Evolutionary conservation across 2,329 filamentous ascomycete species (phyloP), one percentile per base, ranked within the genome.

Genomic region (Ceratocystis papillata): DNA sequence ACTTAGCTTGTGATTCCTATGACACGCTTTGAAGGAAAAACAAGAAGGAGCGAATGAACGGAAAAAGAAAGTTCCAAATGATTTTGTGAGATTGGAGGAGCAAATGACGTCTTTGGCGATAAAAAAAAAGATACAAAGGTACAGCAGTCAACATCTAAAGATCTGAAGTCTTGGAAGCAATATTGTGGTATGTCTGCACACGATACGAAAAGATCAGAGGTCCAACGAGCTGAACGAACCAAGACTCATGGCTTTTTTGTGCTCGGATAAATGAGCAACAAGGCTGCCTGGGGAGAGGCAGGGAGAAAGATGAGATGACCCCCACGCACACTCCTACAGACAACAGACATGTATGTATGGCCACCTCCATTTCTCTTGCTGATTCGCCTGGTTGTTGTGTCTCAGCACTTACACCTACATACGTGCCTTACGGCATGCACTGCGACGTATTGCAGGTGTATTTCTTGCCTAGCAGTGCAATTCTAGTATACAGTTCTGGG

Each of bases 321-420:
- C 48, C 48, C 48, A 50, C 48, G 48, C 8, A 50, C n/a, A 20
- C 20, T 2, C 48, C 48, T 1, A 25, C 8, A 20, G n/a, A 20
- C 8, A n/a, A 48, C 17, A n/a, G 17, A 48, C 45, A 48, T n/a
- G n/a, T 48, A 20, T 8, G 5, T 7, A 50, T 12, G 22, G 8
- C 17, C n/a, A 17, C 46, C 5, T 10, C 46, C 46, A 50, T 20
- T 22, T 20, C n/a, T 50, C 48, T 25, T 41, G 37, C 10, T 41
- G 10, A 41, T 41, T 41, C 10, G 37, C 17, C n/a, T 20, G 8
- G 48, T 50, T 20, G 8, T 3, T 25, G 48, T 50, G 48, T 50
- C 48, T 25, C 48, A 48, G n/a, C 46, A 50, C 48, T 50, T 50
- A 50, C 48, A 50, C 48, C 48, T 22, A 50, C 46, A 50, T 50